Evolutionary conservation across 2,329 filamentous ascomycete species (phyloP), one percentile per base, ranked within the genome.

Genomic region (Alternaria arbusti): DNA sequence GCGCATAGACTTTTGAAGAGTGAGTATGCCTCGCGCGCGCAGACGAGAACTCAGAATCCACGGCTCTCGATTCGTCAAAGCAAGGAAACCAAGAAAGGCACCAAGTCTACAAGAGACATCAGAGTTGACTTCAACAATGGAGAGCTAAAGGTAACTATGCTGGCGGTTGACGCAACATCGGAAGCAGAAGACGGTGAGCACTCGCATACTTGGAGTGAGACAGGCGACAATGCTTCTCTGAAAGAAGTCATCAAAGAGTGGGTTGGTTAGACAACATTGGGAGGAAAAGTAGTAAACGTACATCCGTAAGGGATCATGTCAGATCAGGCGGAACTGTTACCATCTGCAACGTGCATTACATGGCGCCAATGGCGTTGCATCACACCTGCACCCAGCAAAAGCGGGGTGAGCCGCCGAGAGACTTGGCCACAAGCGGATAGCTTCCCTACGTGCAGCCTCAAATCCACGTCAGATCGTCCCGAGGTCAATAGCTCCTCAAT

Each of bases 1-100:
- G 67, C 75, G 10, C 76, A 76, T 54, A 69, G 69, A 25, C 54
- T 78, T 11, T 66, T 80, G 43, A 68, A 69, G 36, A 69, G 66
- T 11, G 71, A 74, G 28, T 75, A 70, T 30, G 54, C 55, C 17
- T 62, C 69, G 13, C 64, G 70, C 17, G 70, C 69, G 15, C 47
- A 62, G 22, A 59, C 70, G 49, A 69, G 66, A 57, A 66, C 61
- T 17, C 64, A 70, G 13, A 71, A 75, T 8, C 65, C 74, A 26
- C 68, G 64, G 7, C 52, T 79, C 10, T 73, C 65, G 2, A 72
- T 79, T 13, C 23, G 64, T 15, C 23, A 64, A 11, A 67, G 60
- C 11, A 73, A 71, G 32, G 65, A 64, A 26, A 57, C 62, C 40
- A 75, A 72, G 59, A 74, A 74, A 52, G 59, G 59, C 13, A 15